phyloP scores from a whole-genome alignment of 192 early-diverging fungal species.

The Podochytrium sp. region DNA sequence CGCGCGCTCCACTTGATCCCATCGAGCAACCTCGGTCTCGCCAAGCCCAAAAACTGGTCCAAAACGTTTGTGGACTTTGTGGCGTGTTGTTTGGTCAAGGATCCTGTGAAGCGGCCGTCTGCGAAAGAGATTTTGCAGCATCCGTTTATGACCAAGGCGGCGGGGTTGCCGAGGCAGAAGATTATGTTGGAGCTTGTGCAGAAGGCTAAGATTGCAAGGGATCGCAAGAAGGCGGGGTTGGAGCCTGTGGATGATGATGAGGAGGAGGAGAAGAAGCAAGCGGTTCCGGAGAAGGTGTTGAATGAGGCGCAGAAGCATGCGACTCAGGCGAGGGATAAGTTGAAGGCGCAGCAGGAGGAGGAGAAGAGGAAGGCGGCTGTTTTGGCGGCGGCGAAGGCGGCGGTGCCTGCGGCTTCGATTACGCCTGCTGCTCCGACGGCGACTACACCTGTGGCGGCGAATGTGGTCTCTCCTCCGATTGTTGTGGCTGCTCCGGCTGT shows the following conservation, averaged over 20 bases:
- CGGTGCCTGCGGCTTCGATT: not conserved
- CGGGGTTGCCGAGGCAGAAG: constrained; percentile 42
- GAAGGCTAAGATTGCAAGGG: constrained; percentile 51
- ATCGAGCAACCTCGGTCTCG: constrained; percentile 49
- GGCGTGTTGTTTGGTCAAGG: constrained; percentile 55
- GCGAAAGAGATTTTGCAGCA: constrained; percentile 60
- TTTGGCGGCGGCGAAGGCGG: constrained; percentile 1
- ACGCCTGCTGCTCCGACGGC: not conserved
- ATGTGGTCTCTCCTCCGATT: not conserved
- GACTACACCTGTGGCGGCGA: too few species aligned
- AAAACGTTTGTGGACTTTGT: constrained; percentile 64
- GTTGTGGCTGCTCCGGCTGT: constrained; percentile 23
- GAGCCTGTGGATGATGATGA: constrained; percentile 59
- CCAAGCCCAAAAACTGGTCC: constrained; percentile 66
- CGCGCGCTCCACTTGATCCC: constrained; percentile 63
- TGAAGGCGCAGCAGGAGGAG: constrained; percentile 15
- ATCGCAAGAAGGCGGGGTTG: constrained; percentile 57
- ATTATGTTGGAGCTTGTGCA: constrained; percentile 51
- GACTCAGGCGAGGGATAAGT: constrained; percentile 39
- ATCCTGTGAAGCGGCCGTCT: constrained; percentile 55
- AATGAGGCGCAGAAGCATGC: constrained; percentile 49
- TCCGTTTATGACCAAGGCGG: constrained; percentile 58
- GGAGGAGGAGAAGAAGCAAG: constrained; percentile 52
- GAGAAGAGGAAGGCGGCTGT: constrained; percentile 13
- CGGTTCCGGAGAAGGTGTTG: constrained; percentile 48